Base-by-base conservation (phyloP, 371 early-diverging fungal genomes). In the Mucor sp. region DNA sequence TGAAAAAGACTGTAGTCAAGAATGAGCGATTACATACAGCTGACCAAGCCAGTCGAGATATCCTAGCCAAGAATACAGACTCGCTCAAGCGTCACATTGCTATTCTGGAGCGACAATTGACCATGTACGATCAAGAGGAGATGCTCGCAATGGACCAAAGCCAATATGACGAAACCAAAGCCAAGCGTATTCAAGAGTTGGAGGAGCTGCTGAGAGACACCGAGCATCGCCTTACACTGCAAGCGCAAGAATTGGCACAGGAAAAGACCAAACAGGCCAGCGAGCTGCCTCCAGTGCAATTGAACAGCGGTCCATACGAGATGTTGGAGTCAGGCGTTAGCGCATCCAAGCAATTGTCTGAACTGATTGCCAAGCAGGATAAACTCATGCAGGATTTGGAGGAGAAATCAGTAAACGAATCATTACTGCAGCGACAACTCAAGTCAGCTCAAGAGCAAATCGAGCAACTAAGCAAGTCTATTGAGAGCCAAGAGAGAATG, bases 121-220 rank as follows among this genome's bases (percentile, higher is more conserved):
- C 75, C 58, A 80, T 88, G 8, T 92, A 91, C 66, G 93, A 90
- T 57, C 63, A 74, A 0, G 91, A 90, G 50, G 90, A 90, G 58
- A 75, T 81, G 75, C 27, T 53, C 14, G 53, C 23, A 1, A 66
- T 19, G 15, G 47, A 58, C 7, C 35, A 70, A 17, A 79, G 69
- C 9, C 78, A 68, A 6, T 89, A 85, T 44, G 92, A 92, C 65
- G 61, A 55, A 15, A 79, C 72, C 30, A 91, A 91, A 69, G 68
- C 82, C 0, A 66, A 72, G 61, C 87, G 91, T 19, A 71, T 64
- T 32, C 27, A 32, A n/a, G 71, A 79, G 58, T 48, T 79, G n/a
- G 75, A 78, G 39, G 37, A 48, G 27, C 47, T 77, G 5, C 32
- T 76, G 6, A 67, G 69, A 23, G 65, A 71, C 6, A 23, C 21